These are phyloP conservation scores for Xylaria sp. DNA, from an alignment of 2,329 filamentous ascomycete species.

Conservation along the genomic window DNA sequence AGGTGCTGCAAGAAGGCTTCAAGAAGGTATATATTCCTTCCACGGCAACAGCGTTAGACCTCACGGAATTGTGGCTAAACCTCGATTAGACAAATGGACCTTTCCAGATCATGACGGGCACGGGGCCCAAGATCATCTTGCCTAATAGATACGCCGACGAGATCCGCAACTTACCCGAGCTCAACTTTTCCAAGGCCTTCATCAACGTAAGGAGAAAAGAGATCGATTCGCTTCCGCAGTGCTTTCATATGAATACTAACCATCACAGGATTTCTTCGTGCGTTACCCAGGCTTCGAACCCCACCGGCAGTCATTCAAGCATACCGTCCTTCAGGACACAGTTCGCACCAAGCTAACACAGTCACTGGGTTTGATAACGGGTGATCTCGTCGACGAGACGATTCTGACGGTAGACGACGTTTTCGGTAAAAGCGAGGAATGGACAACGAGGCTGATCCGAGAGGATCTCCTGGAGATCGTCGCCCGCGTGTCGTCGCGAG, in stretches of 20 bases:
- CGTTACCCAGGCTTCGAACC: conserved; percentile 51
- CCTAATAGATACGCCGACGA: conserved; percentile 52
- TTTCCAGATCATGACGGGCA: conserved; percentile 50
- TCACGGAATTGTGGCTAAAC: conserved; percentile 30
- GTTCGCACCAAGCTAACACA: conserved; percentile 51
- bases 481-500: conserved; percentile 60
- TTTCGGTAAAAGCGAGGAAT: conserved; percentile 53
- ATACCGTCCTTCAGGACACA: conserved; percentile 47
- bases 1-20: conserved; percentile 44
- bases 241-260: conserved; percentile 8
- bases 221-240: neutral
- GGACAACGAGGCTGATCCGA: conserved; percentile 53
- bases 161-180: conserved; percentile 49
- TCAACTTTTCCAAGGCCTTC: conserved; percentile 52
- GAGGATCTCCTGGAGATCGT: conserved; percentile 56
- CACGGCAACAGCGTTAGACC: neutral
- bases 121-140: conserved; percentile 50
- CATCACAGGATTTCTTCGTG: conserved; percentile 49
- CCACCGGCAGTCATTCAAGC: conserved; percentile 40
- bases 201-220: conserved; percentile 44
- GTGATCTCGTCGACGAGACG: conserved; percentile 53
- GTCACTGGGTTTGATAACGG: conserved; percentile 50
- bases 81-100: conserved; percentile 46
- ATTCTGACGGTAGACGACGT: conserved; percentile 49
- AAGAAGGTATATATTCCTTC: conserved; percentile 41